Base-by-base conservation (phyloP, 2,329 filamentous ascomycete species). In the Hyphodiscus sp. region DNA sequence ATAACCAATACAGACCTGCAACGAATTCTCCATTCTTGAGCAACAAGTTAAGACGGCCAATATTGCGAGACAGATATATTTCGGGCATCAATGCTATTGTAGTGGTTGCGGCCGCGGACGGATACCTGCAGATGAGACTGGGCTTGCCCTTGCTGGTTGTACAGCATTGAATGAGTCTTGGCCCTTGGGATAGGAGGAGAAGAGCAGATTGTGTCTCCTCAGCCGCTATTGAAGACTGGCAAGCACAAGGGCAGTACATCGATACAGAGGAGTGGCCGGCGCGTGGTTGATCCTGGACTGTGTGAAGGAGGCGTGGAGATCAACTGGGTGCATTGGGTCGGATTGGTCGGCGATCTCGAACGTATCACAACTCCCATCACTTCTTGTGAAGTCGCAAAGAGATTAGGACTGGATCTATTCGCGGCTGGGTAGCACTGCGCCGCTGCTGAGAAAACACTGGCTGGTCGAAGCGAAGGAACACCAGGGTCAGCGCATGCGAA, bases 21-120 rank as follows among this genome's bases (percentile, higher is more conserved):
- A 38, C 33, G 4, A 10, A 13, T 15, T 38, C 41, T 38, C 33
- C 18, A 41, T 38, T 23, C 47, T 26, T 18, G 26, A 19, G 18
- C 42, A 2, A 16, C 46, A 26, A n/a, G 16, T 20, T 38, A 44
- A 43, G 42, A 43, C 26, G 13, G 41, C 7, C n/a, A 50, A 42
- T 42, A 15, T 44, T 47, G 29, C 33, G 52, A 41, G 30, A 38
- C 50, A 47, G 44, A 51, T 44, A 41, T 50, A 58, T 55, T 56
- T 63, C 61, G 63, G 63, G 60, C 62, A 65, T 64, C 61, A 64
- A 65, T 66, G 63, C 55, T 50, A 61, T 58, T 58, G 52, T 54
- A 50, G 58, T 58, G 55, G 55, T 48, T 38, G 33, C 33, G 53
- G 47, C 61, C 58, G 60, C 52, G 55, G 52, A 50, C 62, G 64